Evolutionary conservation across 176 grass and related monocot genomes (phyloP), one percentile per base, ranked within the genome.

Genomic region (Eremochloa ophiuroides): DNA sequence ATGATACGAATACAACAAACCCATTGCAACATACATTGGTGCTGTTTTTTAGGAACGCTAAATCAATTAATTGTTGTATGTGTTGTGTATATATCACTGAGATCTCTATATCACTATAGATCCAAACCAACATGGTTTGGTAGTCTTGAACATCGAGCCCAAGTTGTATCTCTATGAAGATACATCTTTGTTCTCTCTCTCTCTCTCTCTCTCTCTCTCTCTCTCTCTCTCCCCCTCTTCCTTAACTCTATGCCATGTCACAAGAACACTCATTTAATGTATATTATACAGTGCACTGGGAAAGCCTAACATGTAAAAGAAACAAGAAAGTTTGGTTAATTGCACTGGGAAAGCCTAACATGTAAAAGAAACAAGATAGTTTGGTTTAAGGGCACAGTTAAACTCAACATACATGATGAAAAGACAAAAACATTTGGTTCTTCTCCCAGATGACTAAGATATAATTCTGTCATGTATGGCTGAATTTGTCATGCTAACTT

Each of bases 351-450:
- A n/a, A n/a, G n/a, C n/a, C n/a, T n/a, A n/a, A n/a, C n/a, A n/a
- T n/a, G n/a, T n/a, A n/a, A n/a, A n/a, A n/a, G n/a, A n/a, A n/a
- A n/a, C n/a, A n/a, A n/a, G n/a, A n/a, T n/a, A n/a, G n/a, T n/a
- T n/a, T n/a, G n/a, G n/a, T 62, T 62, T 47, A n/a, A 73, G 61
- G 37, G 61, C 33, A 48, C 46, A 74, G 22, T 35, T 87, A 56
- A 55, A 62, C 69, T 80, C 50, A 80, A 38, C n/a, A 62, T 37
- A 83, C 79, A 80, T 22, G 50, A 39, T 34, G 10, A 62, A 4
- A 55, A 40, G 39, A 27, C 3, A 64, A 75, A 35, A 10, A 62
- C 10, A 27, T 39, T n/a, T n/a, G 2, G 4, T 31, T 35, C n/a
- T n/a, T n/a, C 34, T 25, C 28, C 10, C 8, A 26, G 20, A 2